phyloP scores from a whole-genome alignment of 2,329 filamentous ascomycete species.

The Diaporthe amygdali region DNA sequence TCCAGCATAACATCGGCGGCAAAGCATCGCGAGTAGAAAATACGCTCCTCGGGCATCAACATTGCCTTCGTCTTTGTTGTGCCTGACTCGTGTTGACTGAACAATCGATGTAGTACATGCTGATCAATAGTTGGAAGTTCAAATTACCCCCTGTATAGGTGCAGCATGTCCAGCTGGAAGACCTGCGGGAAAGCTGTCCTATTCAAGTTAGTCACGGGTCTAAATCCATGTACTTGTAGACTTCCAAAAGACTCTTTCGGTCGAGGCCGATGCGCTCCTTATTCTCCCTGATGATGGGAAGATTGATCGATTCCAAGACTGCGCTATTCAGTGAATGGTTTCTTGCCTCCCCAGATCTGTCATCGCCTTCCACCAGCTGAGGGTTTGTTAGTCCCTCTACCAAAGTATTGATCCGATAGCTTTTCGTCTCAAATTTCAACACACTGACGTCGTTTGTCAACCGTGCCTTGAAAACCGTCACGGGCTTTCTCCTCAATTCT shows the following conservation, averaged over 20 bases:
- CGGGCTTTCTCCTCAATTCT: neutral
- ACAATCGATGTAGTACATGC: neutral
- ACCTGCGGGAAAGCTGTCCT: neutral
- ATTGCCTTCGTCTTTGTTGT: neutral
- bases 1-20: neutral
- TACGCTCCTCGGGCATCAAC: neutral
- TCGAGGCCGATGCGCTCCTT: neutral
- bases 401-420: neutral
- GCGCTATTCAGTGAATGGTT: neutral
- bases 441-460: neutral
- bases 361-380: neutral
- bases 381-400: neutral
- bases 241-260: neutral
- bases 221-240: neutral
- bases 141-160: neutral
- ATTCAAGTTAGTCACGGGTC: neutral
- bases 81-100: neutral
- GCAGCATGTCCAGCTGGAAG: neutral
- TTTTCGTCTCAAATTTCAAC: neutral
- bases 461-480: neutral
- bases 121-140: neutral
- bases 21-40: neutral
- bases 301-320: neutral
- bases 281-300: neutral
- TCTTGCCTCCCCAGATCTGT: neutral